Evolutionary conservation across 768 basidiomycete genomes (phyloP).

Genomic region (Pisolithus orientalis): DNA sequence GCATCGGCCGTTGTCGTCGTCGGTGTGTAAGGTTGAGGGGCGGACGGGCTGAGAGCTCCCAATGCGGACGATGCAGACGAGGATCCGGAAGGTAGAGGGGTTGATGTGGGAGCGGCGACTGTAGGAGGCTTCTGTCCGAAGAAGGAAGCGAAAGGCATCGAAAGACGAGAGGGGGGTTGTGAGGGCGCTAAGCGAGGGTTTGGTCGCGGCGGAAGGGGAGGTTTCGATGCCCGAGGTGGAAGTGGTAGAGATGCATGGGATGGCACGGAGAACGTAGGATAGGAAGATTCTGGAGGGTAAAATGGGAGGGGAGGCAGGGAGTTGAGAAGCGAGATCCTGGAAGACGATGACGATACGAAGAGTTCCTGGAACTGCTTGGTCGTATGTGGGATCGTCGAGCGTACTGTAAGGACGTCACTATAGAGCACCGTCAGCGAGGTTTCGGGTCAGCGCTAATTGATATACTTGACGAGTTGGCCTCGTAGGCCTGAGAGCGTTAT

Average conservation of each 20-base stretch:
- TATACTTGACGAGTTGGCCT: conserved; percentile 57
- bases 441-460: conserved; percentile 25
- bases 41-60: conserved; percentile 1
- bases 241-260: conserved; percentile 34
- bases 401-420: conserved; percentile 36
- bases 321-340: conserved; percentile 32
- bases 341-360: conserved; percentile 21
- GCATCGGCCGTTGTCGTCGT: conserved; percentile 23
- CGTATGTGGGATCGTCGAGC: conserved; percentile 36
- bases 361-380: conserved; percentile 39
- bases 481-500: conserved; percentile 82
- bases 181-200: conserved; percentile 13
- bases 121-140: conserved; percentile 45
- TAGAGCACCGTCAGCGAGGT: conserved; percentile 22
- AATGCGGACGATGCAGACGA: not conserved
- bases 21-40: conserved; percentile 15
- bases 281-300: conserved; percentile 31
- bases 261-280: conserved; percentile 43
- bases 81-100: conserved; percentile 19
- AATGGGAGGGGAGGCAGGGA: conserved; percentile 52
- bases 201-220: conserved; percentile 36
- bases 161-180: conserved; percentile 39
- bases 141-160: conserved; percentile 77
- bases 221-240: conserved; percentile 25
- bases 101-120: conserved; percentile 23